Percentiles rank a stretch among this genome's conserved stretches.
Conservation (phyloP, 2,329 filamentous ascomycete species). For the Huntiella bhutanensis region DNA sequence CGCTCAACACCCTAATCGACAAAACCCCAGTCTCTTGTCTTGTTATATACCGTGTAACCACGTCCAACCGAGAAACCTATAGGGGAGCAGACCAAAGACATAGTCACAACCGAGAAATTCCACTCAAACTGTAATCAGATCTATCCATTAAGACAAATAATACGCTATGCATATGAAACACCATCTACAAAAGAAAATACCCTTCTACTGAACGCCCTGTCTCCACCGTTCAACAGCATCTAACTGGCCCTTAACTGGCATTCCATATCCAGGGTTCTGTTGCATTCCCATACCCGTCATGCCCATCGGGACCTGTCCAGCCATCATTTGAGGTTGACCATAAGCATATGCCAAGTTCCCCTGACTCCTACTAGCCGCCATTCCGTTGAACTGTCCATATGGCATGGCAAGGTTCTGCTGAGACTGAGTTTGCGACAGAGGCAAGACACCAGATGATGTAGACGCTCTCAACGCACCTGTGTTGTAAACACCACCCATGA, state of each 20-base stretch:
- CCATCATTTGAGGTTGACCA: constrained; percentile 11
- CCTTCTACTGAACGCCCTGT: constrained; percentile 18
- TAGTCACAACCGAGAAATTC: background rate
- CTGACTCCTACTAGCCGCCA: constrained; percentile 8
- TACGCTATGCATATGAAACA: background rate
- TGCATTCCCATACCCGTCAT: background rate
- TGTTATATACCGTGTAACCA: no score
- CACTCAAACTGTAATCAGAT: background rate
- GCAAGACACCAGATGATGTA: constrained; percentile 1
- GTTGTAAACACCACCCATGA: constrained; percentile 34
- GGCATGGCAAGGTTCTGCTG: background rate
- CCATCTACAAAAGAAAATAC: background rate
- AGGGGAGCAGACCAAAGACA: no score
- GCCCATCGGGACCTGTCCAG: background rate
- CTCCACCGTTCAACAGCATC: constrained; percentile 26
- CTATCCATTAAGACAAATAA: background rate
- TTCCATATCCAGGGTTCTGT: constrained; percentile 7
- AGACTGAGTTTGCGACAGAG: background rate
- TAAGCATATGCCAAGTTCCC: constrained; percentile 6
- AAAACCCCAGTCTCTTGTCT: no score
- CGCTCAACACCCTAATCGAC: no score
- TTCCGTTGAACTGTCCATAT: background rate
- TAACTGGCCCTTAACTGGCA: constrained; percentile 8
- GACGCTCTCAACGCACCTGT: constrained; percentile 23
- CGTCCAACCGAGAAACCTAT: no score